These are phyloP conservation scores for Claviceps purpurea DNA, from an alignment of 2,329 filamentous ascomycete species.

Conservation along the genomic window DNA sequence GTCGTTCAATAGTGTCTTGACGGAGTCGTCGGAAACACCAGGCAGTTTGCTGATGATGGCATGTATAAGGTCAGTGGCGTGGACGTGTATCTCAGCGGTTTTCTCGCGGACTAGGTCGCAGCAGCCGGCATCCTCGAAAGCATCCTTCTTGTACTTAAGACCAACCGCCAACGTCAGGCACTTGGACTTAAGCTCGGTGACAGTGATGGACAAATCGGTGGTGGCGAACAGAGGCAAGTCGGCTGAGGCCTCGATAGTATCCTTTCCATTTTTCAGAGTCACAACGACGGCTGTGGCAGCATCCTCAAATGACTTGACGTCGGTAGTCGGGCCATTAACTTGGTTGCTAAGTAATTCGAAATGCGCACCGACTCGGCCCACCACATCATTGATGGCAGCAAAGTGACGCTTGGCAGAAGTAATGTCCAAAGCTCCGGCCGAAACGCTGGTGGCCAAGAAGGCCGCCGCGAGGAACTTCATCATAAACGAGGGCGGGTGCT, in stretches of 20 bases:
- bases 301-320: background rate
- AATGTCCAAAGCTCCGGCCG: background rate
- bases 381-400: background rate
- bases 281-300: background rate
- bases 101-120: background rate
- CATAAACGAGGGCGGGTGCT: background rate
- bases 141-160: slow-evolving; percentile 1
- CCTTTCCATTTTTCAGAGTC: slow-evolving; percentile 2
- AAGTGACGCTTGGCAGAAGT: background rate
- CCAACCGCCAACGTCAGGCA: background rate
- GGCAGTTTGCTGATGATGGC: slow-evolving; percentile 2
- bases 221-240: background rate
- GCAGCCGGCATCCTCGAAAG: slow-evolving; percentile 1
- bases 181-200: background rate
- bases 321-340: background rate
- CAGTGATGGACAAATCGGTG: background rate
- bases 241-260: background rate
- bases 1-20: background rate
- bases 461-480: slow-evolving; percentile 4
- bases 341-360: background rate
- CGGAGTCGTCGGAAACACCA: background rate
- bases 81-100: background rate
- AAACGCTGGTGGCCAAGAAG: slow-evolving; percentile 4
- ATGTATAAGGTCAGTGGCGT: background rate
- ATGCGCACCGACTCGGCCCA: background rate